These are phyloP conservation scores for Hericium alpestre DNA, from an alignment of 768 basidiomycete species.

Conservation along the genomic window DNA sequence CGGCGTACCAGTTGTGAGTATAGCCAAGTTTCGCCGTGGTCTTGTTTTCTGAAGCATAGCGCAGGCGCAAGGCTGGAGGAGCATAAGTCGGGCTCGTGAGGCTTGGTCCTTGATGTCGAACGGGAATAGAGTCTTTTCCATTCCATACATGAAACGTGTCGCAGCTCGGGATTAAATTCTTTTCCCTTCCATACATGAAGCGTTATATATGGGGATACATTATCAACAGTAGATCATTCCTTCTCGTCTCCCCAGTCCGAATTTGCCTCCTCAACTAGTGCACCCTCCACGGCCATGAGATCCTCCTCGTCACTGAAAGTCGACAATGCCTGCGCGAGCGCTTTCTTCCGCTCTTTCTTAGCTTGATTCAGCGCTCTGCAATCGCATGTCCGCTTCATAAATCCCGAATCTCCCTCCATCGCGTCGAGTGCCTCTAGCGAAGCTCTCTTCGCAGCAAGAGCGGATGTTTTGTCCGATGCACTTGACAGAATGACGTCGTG, in stretches of 20 bases:
- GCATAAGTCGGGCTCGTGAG: neutral
- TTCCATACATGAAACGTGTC: no score
- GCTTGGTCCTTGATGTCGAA: no score
- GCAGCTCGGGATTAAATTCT: no score
- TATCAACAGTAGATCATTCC: neutral
- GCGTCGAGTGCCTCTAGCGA: conserved; percentile 60
- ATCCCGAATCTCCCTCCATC: conserved; percentile 51
- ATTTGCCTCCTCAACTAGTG: neutral
- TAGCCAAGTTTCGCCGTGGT: neutral
- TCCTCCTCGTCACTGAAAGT: conserved; percentile 16
- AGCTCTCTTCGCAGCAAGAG: conserved; percentile 48
- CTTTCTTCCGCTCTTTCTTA: conserved; percentile 30
- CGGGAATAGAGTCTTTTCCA: no score
- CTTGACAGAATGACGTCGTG: conserved; percentile 57
- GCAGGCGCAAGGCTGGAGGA: neutral
- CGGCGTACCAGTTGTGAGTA: conserved; percentile 16
- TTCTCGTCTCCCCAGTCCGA: neutral
- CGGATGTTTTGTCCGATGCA: conserved; percentile 38
- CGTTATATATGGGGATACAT: no score
- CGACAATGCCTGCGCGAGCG: conserved; percentile 19
- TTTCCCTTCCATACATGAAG: no score
- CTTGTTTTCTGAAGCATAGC: neutral
- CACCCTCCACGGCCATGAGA: conserved; percentile 3
- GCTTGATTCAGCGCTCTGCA: conserved; percentile 35
- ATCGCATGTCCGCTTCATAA: conserved; percentile 56